Evolutionary conservation across 805 yeast genomes (phyloP), one percentile per base, ranked within the genome.

Genomic region (Lipomyces japonicus): DNA sequence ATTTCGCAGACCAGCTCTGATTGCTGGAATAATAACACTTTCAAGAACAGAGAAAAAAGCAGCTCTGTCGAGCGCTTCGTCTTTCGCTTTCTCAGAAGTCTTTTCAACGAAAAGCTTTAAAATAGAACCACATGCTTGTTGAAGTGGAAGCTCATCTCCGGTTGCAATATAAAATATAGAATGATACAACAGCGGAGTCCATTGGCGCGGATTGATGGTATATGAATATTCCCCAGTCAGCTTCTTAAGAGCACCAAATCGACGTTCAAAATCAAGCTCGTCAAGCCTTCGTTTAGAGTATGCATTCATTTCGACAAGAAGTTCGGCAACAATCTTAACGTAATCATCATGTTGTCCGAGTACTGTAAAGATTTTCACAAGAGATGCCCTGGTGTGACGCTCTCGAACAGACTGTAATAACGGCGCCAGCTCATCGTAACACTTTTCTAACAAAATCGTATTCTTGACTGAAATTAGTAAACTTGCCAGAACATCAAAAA

Each of bases 181-280:
- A 46, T 81, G 78, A 64, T 83, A 77, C 19, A 93, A 49, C 2
- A 93, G 61, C 2, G 96, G 96, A 7, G 78, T 57, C 97, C 97
- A 93, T 60, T 87, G 87, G 2, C 67, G 38, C 0, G 77, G 70
- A 0, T 77, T 63, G 2, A 85, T 67, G 0, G 62, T 51, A 4
- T 44, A 9, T 62, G 75, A 86, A 2, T 68, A 57, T 1, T 64
- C 65, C 52, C 86, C 93, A 59, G 80, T 85, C 44, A 91, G 72
- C 16, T 61, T 63, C 46, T 79, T 78, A 65, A 79, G 91, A 0
- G 91, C 86, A 3, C 74, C 71, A 40, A 91, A 70, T 53, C 95
- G 75, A 46, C 77, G 76, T 51, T 81, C 91, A 65, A 82, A 91
- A 67, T 93, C 95, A 38, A 84, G 81, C 56, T 84, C 89, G 28